These are phyloP conservation scores for Cercospora sojina DNA, from an alignment of 2,329 filamentous ascomycete species.

Conservation along the genomic window DNA sequence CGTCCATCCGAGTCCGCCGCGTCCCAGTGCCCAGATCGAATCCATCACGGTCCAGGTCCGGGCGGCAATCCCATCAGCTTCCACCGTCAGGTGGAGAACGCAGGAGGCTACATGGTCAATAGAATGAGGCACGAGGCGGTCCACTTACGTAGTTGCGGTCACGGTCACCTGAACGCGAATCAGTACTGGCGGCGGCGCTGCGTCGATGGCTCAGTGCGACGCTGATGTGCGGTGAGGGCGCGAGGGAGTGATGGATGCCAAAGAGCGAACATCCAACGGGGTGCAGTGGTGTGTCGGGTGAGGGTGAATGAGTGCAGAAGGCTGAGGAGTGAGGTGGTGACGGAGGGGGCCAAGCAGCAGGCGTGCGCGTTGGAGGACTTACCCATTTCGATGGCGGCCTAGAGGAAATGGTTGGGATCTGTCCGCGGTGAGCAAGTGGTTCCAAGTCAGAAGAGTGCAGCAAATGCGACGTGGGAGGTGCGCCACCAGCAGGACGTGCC, in stretches of 20 bases:
- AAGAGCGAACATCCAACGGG: conserved; percentile 4
- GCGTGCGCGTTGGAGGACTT: conserved; percentile 10
- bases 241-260: background rate
- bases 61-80: conserved; percentile 1
- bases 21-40: conserved; percentile 22
- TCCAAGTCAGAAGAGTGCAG: conserved; percentile 15
- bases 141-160: conserved; percentile 25
- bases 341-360: background rate
- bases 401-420: conserved; percentile 14
- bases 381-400: conserved; percentile 16
- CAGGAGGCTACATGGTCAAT: conserved; percentile 19
- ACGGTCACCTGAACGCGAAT: conserved; percentile 15
- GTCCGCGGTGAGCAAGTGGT: conserved; percentile 14
- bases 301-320: conserved; percentile 4
- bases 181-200: background rate
- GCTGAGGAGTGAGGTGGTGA: background rate
- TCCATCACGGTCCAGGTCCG: conserved; percentile 23
- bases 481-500: conserved; percentile 8
- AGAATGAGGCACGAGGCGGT: background rate
- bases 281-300: background rate
- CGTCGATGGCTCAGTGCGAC: background rate
- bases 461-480: conserved; percentile 14
- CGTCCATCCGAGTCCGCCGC: conserved; percentile 17
- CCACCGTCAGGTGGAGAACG: conserved; percentile 6
- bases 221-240: background rate